Percentiles rank a stretch among this genome's conserved stretches.
Conservation (phyloP, 2,329 filamentous ascomycete genomes). For the Beauveria pseudobassiana region DNA sequence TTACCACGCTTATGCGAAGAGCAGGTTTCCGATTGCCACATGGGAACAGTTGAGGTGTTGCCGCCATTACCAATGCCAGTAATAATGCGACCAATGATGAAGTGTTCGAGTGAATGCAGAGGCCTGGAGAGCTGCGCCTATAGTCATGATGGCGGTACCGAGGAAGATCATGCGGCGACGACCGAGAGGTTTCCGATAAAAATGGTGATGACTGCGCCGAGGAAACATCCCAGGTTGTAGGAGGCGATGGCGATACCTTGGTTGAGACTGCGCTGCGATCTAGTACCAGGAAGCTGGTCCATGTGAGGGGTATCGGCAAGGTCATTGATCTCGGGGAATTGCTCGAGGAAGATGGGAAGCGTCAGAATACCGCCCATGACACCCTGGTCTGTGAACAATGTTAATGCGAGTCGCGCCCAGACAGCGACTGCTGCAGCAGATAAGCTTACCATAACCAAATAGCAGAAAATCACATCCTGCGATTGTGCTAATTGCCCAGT, state of each 20-base stretch:
- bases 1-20: slow-evolving; percentile 51
- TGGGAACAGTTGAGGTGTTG: slow-evolving; percentile 49
- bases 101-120: slow-evolving; percentile 45
- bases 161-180: slow-evolving; percentile 52
- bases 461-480: slow-evolving; percentile 66
- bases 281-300: slow-evolving; percentile 18
- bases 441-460: slow-evolving; percentile 43
- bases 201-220: slow-evolving; percentile 57
- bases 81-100: slow-evolving; percentile 52
- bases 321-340: slow-evolving; percentile 45
- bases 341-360: slow-evolving; percentile 49
- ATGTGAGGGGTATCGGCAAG: slow-evolving; percentile 25
- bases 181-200: slow-evolving; percentile 58
- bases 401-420: neutral
- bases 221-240: slow-evolving; percentile 54
- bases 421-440: neutral
- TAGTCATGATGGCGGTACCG: slow-evolving; percentile 47
- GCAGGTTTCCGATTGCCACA: slow-evolving; percentile 55
- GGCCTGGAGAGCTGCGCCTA: slow-evolving; percentile 53
- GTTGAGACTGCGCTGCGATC: slow-evolving; percentile 39
- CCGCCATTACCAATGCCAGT: slow-evolving; percentile 52
- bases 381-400: slow-evolving; percentile 55
- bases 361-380: slow-evolving; percentile 72
- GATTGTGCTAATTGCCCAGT: slow-evolving; percentile 62
- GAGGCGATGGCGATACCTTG: slow-evolving; percentile 48